Evolutionary conservation across 768 basidiomycete species (phyloP).

Genomic region (Dioszegia aurantiaca): DNA sequence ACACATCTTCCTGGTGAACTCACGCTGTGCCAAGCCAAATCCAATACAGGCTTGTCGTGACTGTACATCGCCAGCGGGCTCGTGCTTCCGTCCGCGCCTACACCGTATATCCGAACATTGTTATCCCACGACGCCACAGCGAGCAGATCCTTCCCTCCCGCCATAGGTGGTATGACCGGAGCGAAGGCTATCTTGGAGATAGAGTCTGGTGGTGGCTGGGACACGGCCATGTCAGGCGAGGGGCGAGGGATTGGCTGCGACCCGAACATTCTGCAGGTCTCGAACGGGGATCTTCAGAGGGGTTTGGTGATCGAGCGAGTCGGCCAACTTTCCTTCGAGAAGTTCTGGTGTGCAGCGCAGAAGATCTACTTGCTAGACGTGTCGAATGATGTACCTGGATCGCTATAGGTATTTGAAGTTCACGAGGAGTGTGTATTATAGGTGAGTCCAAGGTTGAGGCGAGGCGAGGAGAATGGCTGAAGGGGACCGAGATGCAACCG

Average conservation of each 20-base stretch:
- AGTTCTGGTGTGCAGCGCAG: background rate
- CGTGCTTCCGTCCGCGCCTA: constrained; percentile 68
- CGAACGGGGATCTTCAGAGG: background rate
- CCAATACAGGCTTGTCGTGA: constrained; percentile 85
- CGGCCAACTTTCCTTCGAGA: background rate
- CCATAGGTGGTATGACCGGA: constrained; percentile 58
- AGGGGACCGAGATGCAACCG: constrained; percentile 13
- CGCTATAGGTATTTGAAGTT: too few species aligned
- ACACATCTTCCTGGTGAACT: constrained; percentile 36
- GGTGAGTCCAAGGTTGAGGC: too few species aligned
- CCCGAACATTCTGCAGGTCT: constrained; percentile 20
- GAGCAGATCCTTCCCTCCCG: constrained; percentile 63
- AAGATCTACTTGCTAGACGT: too few species aligned
- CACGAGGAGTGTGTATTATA: background rate
- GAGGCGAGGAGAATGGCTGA: too few species aligned
- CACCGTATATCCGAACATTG: constrained; percentile 89
- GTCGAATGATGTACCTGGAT: too few species aligned
- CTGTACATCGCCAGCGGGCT: constrained; percentile 85
- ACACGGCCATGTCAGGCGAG: constrained; percentile 39
- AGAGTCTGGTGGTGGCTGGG: constrained; percentile 60
- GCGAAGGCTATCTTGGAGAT: constrained; percentile 83
- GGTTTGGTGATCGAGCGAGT: background rate
- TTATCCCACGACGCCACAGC: constrained; percentile 95
- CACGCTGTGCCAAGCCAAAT: constrained; percentile 88
- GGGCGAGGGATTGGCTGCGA: constrained; percentile 13